Evolutionary conservation across 2,329 filamentous ascomycete genomes (phyloP).

Genomic region (Epichloe gansuensis): DNA sequence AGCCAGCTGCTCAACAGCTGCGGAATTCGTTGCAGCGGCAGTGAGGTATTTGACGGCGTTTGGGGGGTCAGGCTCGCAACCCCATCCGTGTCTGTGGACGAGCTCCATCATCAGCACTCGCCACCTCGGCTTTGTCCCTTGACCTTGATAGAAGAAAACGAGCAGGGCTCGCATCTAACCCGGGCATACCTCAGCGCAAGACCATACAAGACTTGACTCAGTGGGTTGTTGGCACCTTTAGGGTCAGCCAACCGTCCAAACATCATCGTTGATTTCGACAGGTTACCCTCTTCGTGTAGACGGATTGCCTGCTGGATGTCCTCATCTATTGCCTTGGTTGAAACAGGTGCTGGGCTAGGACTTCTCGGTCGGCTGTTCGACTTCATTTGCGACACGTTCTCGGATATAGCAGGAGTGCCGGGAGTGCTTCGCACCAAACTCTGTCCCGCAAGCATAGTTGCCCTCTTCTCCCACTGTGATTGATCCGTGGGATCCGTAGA

Average conservation of each 20-base stretch:
- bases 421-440: slow-evolving; percentile 35
- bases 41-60: slow-evolving; percentile 75
- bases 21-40: slow-evolving; percentile 80
- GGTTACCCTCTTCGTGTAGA: slow-evolving; percentile 73
- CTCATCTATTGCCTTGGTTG: slow-evolving; percentile 42
- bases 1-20: slow-evolving; percentile 72
- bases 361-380: neutral
- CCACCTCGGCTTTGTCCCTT: neutral
- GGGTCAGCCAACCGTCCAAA: slow-evolving; percentile 78
- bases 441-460: slow-evolving; percentile 69
- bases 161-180: slow-evolving; percentile 34
- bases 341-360: slow-evolving; percentile 21
- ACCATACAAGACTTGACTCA: slow-evolving; percentile 92
- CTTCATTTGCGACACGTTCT: slow-evolving; percentile 17
- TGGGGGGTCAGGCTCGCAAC: slow-evolving; percentile 58
- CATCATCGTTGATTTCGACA: slow-evolving; percentile 67
- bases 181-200: slow-evolving; percentile 65
- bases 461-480: slow-evolving; percentile 81
- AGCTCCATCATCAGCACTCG: neutral
- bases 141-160: slow-evolving; percentile 8
- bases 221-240: slow-evolving; percentile 73
- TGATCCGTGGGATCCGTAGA: slow-evolving; percentile 39
- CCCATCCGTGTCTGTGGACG: slow-evolving; percentile 72
- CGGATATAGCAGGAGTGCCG: slow-evolving; percentile 9
- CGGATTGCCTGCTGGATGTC: slow-evolving; percentile 93